A percentile compares a stretch with the other conserved stretches of the same genome.
Conservation (phyloP, 257 asterid genomes). For the Rubia yunnanensis region DNA sequence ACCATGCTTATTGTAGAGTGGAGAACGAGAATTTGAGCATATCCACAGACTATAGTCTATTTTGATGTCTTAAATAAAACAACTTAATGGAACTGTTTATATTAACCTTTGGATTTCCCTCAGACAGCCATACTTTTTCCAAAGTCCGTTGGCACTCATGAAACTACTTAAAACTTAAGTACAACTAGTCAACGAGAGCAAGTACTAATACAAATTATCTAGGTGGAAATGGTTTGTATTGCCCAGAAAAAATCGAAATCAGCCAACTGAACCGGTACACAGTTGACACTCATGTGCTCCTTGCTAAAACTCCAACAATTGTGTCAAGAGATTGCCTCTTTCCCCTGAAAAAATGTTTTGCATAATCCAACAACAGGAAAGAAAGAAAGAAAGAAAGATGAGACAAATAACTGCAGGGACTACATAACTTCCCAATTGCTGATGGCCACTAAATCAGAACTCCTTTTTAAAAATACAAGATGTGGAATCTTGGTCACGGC, state of each 20-base stretch:
- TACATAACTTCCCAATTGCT: neutral
- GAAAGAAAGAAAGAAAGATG: neutral
- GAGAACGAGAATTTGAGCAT: neutral
- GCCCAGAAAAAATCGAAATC: neutral
- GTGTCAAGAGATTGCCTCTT: neutral
- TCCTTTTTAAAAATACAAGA: neutral
- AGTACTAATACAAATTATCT: neutral
- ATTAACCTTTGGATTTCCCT: neutral
- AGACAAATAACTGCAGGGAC: neutral
- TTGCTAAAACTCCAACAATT: neutral
- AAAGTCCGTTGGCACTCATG: neutral
- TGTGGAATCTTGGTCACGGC: neutral
- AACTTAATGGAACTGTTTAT: neutral
- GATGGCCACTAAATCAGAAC: neutral
- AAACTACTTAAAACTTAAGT: neutral
- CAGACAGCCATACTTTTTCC: neutral
- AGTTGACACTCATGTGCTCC: neutral
- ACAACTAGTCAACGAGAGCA: neutral
- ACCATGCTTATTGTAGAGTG: neutral
- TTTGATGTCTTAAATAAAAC: neutral
- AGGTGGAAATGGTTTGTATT: neutral
- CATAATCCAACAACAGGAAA: too few relatives aligned
- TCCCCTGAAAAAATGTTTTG: neutral
- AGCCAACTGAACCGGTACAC: neutral
- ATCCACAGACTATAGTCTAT: neutral